These are phyloP conservation scores for Boletus subparvulus DNA, from an alignment of 768 basidiomycete genomes.

Conservation along the genomic window DNA sequence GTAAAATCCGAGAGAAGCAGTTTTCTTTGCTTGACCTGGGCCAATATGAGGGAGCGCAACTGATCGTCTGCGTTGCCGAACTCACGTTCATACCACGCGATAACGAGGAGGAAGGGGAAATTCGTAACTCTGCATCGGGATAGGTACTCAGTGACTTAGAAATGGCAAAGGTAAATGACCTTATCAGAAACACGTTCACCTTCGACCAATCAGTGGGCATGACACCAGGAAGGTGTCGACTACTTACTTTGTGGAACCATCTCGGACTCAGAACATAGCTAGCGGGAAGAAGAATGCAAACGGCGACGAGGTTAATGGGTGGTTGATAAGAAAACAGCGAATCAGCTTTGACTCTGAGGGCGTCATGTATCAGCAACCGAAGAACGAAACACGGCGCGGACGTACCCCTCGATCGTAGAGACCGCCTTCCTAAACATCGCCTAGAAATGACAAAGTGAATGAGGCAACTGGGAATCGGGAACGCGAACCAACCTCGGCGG, in stretches of 20 bases:
- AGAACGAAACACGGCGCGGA: background rate
- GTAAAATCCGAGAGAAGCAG: constrained; percentile 62
- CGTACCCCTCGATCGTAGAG: constrained; percentile 88
- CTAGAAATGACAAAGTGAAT: constrained; percentile 37
- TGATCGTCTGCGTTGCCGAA: background rate
- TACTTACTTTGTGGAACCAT: constrained; percentile 93
- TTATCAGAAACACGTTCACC: constrained; percentile 88
- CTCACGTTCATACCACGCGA: constrained; percentile 80
- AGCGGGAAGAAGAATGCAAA: constrained; percentile 83
- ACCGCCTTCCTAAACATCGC: constrained; percentile 96
- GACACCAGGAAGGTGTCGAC: background rate
- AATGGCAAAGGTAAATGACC: constrained; percentile 39
- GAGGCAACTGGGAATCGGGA: background rate
- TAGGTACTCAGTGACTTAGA: background rate
- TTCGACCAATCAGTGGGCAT: constrained; percentile 31
- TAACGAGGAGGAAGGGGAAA: constrained; percentile 77
- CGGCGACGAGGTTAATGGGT: constrained; percentile 85
- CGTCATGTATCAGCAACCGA: constrained; percentile 13
- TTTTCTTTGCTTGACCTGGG: constrained; percentile 60
- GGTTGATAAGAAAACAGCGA: constrained; percentile 93
- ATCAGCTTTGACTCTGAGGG: constrained; percentile 78
- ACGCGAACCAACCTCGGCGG: constrained; percentile 65
- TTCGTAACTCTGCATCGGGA: constrained; percentile 58
- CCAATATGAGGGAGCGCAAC: background rate
- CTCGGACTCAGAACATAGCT: constrained; percentile 86